Percentiles rank a stretch among this genome's conserved stretches.
phyloP scores from a whole-genome alignment of 169 alveolate species.

The Theileria annulata region DNA sequence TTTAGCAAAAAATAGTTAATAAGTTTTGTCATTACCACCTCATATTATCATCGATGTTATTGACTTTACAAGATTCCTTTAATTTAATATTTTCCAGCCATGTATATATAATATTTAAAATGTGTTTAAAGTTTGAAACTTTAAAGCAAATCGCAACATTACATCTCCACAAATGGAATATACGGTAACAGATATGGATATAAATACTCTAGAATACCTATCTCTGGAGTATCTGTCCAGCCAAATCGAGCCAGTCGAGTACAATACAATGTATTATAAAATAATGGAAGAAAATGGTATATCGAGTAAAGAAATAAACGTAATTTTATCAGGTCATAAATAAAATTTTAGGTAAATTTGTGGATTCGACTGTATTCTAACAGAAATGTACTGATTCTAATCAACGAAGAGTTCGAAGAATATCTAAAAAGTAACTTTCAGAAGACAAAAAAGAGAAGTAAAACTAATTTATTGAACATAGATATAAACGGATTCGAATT shows the following conservation, averaged over 20 bases:
- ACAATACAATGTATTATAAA: not conserved
- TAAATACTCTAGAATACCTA: slow-evolving; percentile 19
- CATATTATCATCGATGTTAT: not conserved
- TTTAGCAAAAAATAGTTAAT: not conserved
- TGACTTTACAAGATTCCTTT: not conserved
- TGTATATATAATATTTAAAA: not conserved
- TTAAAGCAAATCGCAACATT: not conserved
- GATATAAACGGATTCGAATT: not conserved
- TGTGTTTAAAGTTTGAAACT: not conserved
- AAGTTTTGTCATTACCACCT: not conserved
- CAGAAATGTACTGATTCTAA: slow-evolving; percentile 19
- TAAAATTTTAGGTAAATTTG: slow-evolving; percentile 28
- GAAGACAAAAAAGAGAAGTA: not conserved
- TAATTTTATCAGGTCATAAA: not conserved
- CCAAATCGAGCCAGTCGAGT: slow-evolving; percentile 35
- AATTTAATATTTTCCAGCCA: not conserved
- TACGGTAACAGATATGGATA: not conserved
- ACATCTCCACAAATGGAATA: not conserved
- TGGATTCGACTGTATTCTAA: slow-evolving; percentile 37
- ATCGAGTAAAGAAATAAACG: slow-evolving; percentile 5
- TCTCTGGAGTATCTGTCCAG: slow-evolving; percentile 53
- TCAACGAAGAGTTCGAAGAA: not conserved
- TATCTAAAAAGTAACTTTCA: slow-evolving; percentile 1
- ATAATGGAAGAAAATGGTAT: slow-evolving; percentile 27
- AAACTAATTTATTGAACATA: not conserved